Evolutionary conservation across 2,329 filamentous ascomycete genomes (phyloP).

Genomic region (Rutstroemia sp.): DNA sequence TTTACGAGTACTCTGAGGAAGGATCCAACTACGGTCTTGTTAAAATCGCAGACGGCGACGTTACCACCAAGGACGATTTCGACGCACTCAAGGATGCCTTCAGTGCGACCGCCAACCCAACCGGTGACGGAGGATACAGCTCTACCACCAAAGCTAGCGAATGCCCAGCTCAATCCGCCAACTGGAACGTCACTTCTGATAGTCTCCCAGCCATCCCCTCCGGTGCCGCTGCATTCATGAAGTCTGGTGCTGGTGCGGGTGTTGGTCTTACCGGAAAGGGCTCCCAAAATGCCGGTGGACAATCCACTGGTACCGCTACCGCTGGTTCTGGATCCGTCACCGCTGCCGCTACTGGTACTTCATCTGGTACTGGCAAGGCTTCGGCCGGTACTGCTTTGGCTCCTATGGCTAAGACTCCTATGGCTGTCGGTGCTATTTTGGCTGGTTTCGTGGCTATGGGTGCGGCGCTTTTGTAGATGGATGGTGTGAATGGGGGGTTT

Average conservation of each 20-base stretch:
- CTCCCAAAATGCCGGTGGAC: slow-evolving; percentile 25
- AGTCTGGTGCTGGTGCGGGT: slow-evolving; percentile 40
- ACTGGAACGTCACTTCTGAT: slow-evolving; percentile 41
- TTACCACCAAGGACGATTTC: slow-evolving; percentile 40
- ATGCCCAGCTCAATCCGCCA: slow-evolving; percentile 38
- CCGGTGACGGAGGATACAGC: slow-evolving; percentile 46
- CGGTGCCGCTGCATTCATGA: slow-evolving; percentile 36
- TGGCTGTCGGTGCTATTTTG: slow-evolving; percentile 15
- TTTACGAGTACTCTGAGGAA: slow-evolving; percentile 90
- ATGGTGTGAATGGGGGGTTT: neutral
- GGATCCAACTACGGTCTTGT: slow-evolving; percentile 62
- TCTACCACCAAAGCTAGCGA: slow-evolving; percentile 28
- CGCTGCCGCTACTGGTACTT: slow-evolving; percentile 9
- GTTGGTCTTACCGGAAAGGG: slow-evolving; percentile 32
- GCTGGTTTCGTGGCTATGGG: slow-evolving; percentile 18
- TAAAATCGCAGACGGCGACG: slow-evolving; percentile 24
- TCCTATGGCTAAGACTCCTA: slow-evolving; percentile 13
- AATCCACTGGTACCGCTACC: slow-evolving; percentile 24
- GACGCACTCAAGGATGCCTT: slow-evolving; percentile 38
- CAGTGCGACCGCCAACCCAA: slow-evolving; percentile 36
- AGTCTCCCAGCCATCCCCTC: slow-evolving; percentile 41
- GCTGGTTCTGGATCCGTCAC: slow-evolving; percentile 22
- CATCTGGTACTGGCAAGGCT: neutral
- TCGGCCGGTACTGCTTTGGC: slow-evolving; percentile 12
- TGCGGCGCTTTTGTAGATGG: slow-evolving; percentile 16